A percentile compares a stretch with the other conserved stretches of the same genome.
These are phyloP conservation scores for Postia placenta DNA, from an alignment of 768 basidiomycete species.

Conservation along the genomic window DNA sequence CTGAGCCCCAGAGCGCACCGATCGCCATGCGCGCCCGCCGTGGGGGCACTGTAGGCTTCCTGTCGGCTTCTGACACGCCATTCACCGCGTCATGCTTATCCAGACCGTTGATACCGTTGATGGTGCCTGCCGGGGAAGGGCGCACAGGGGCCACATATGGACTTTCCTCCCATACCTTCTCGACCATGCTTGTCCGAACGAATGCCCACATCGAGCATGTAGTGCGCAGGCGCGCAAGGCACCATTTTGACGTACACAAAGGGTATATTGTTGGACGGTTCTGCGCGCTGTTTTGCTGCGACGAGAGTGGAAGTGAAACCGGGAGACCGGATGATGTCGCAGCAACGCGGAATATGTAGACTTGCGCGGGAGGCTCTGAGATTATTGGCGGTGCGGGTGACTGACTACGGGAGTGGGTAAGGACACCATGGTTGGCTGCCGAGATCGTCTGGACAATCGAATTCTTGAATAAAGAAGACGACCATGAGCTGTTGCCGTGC, in stretches of 20 bases:
- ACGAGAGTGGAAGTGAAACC: conserved; percentile 17
- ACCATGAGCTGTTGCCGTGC: conserved; percentile 37
- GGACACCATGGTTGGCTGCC: conserved; percentile 8
- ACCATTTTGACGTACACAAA: conserved; percentile 82
- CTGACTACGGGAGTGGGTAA: conserved; percentile 13
- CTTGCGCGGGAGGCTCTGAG: conserved; percentile 31
- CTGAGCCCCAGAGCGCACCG: conserved; percentile 23
- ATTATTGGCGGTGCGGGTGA: conserved; percentile 29
- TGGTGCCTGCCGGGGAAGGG: neutral
- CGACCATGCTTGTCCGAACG: conserved; percentile 73
- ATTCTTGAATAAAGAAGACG: conserved; percentile 56
- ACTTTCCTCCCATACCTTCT: conserved; percentile 88
- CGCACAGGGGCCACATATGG: conserved; percentile 30
- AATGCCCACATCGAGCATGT: conserved; percentile 93
- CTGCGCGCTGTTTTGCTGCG: conserved; percentile 18
- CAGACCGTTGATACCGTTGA: conserved; percentile 13
- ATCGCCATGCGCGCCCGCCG: conserved; percentile 20
- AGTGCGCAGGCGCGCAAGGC: conserved; percentile 70
- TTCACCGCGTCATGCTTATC: conserved; percentile 12
- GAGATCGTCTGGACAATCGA: conserved; percentile 31
- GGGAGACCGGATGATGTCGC: conserved; percentile 23
- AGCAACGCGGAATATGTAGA: conserved; percentile 66
- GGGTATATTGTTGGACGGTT: conserved; percentile 58
- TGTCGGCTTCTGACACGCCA: conserved; percentile 2
- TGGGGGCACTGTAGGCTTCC: conserved; percentile 8